A percentile compares a stretch with the other conserved stretches of the same genome.
Conservation (phyloP, 2,329 filamentous ascomycete species). For the Microsporum ferrugineum region DNA sequence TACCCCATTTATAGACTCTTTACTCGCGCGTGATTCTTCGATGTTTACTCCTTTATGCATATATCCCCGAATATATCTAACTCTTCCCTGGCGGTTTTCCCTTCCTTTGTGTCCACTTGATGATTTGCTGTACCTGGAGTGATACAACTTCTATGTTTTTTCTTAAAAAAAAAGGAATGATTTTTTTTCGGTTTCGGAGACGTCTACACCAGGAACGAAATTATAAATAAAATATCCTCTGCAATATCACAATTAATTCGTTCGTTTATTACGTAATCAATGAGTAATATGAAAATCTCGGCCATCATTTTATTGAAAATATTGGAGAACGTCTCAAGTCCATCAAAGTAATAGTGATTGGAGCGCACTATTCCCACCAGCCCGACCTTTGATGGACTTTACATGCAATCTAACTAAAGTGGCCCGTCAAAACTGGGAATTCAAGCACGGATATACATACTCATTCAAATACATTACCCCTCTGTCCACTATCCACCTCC, state of each 20-base stretch:
- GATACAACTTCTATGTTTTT: neutral
- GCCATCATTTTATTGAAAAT: too few relatives aligned
- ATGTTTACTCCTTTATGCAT: neutral
- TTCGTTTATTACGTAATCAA: too few relatives aligned
- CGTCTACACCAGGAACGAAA: too few relatives aligned
- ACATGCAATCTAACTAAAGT: neutral
- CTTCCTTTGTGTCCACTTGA: neutral
- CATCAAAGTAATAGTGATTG: conserved; percentile 6
- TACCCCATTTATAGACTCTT: neutral
- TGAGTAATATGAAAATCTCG: too few relatives aligned
- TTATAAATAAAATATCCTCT: too few relatives aligned
- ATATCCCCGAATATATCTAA: neutral
- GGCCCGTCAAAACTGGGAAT: neutral
- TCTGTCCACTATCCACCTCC: neutral
- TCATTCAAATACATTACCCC: neutral
- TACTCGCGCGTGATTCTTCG: neutral
- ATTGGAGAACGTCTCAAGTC: neutral
- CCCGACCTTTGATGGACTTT: neutral
- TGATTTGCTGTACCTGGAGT: neutral
- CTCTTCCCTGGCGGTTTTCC: neutral
- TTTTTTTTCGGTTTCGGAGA: too few relatives aligned
- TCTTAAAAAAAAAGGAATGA: neutral
- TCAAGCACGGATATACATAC: neutral
- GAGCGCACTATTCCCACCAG: conserved; percentile 2
- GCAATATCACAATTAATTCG: too few relatives aligned